Evolutionary conservation across 1,284 basidiomycete species (phyloP).

Genomic region (Melanopsichium pennsylvanicum): DNA sequence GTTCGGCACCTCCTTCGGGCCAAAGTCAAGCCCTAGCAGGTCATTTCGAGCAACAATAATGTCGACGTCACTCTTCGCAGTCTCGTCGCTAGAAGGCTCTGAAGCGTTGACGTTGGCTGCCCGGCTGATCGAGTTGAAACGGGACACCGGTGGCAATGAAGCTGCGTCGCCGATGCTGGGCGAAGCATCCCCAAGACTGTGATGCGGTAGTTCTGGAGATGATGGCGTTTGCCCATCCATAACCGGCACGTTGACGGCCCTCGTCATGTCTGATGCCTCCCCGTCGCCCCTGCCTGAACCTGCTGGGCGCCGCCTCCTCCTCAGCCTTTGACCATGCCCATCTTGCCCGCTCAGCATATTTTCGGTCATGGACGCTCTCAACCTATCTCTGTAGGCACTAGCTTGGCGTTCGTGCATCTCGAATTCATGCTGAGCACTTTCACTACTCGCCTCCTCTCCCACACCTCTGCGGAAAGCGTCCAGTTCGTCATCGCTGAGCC

Average conservation of each 20-base stretch:
- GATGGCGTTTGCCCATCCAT: conserved; percentile 6
- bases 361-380: conserved; percentile 28
- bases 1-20: background rate
- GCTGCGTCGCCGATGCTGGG: conserved; percentile 10
- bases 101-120: too few relatives aligned
- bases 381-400: conserved; percentile 25
- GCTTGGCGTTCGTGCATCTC: conserved; percentile 48
- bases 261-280: too few relatives aligned
- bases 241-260: background rate
- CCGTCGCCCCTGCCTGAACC: too few relatives aligned
- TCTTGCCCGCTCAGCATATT: background rate
- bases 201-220: conserved; percentile 34
- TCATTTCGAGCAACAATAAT: conserved; percentile 17
- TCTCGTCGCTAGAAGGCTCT: background rate
- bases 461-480: conserved; percentile 36
- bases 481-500: conserved; percentile 39
- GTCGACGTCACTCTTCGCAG: background rate
- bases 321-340: conserved; percentile 4
- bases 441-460: conserved; percentile 36
- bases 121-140: conserved; percentile 3
- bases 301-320: conserved; percentile 6
- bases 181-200: conserved; percentile 17
- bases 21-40: conserved; percentile 24
- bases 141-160: conserved; percentile 2
- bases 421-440: conserved; percentile 42